phyloP scores from a whole-genome alignment of 768 basidiomycete species.

The Grammothele lineata region DNA sequence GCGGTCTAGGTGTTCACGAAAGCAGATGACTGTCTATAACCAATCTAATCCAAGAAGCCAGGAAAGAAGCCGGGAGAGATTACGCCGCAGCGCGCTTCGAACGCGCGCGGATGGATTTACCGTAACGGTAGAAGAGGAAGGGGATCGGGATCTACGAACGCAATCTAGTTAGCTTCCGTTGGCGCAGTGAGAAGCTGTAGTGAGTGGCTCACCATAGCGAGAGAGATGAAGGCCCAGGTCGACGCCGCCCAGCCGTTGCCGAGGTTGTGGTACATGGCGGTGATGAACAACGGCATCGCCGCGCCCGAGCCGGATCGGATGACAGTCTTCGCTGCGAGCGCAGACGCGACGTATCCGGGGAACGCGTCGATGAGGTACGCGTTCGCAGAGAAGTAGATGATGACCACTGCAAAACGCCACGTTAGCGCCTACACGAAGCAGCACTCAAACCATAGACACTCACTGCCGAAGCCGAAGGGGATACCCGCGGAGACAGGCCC shows the following conservation, averaged over 20 bases:
- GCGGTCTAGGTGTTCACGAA: too few species aligned
- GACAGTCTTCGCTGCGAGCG: constrained; percentile 37
- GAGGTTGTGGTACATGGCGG: constrained; percentile 36
- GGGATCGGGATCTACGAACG: constrained; percentile 17
- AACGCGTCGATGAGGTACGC: constrained; percentile 39
- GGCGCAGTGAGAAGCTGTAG: background rate
- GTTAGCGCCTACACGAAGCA: background rate
- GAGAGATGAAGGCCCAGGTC: constrained; percentile 31
- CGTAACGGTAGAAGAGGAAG: constrained; percentile 21
- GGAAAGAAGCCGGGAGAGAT: background rate
- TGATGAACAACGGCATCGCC: constrained; percentile 34
- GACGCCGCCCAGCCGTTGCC: constrained; percentile 37
- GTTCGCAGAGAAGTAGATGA: constrained; percentile 37
- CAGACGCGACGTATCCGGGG: constrained; percentile 35
- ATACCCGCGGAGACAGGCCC: constrained; percentile 33
- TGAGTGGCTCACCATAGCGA: constrained; percentile 28
- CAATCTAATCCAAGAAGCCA: too few species aligned
- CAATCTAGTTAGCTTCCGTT: background rate
- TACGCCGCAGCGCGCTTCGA: constrained; percentile 19
- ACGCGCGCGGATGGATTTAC: constrained; percentile 16
- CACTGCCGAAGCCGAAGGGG: constrained; percentile 35
- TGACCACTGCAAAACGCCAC: constrained; percentile 24
- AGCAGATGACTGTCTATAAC: too few species aligned
- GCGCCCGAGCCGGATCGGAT: constrained; percentile 33
- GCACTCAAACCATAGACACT: constrained; percentile 1